Evolutionary conservation across 176 grass and related monocot species (phyloP).

Genomic region (Carex scoparia): DNA sequence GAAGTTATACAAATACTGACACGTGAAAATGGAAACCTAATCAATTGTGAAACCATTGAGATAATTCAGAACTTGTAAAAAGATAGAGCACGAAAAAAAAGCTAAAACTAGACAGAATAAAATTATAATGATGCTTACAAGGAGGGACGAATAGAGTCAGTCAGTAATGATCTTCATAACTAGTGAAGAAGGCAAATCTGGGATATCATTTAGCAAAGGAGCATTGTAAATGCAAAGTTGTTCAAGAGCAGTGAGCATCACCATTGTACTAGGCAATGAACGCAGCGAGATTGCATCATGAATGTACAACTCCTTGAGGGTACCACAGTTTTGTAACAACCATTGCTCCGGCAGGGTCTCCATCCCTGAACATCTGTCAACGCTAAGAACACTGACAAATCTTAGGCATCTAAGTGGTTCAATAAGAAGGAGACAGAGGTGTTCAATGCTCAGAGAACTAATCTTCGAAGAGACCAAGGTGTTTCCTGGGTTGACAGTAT

Average conservation of each 20-base stretch:
- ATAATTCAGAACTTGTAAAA: background rate
- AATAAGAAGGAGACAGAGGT: slow-evolving; percentile 17
- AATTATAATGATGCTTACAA: no score
- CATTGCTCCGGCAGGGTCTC: slow-evolving; percentile 30
- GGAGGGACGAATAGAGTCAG: no score
- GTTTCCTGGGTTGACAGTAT: background rate
- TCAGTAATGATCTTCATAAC: background rate
- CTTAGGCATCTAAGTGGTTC: slow-evolving; percentile 27
- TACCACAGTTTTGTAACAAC: slow-evolving; percentile 27
- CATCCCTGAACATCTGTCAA: background rate
- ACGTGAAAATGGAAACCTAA: background rate
- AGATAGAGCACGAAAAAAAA: background rate
- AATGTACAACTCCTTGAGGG: slow-evolving; percentile 1
- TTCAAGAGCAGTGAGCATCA: slow-evolving; percentile 12
- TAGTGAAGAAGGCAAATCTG: slow-evolving; percentile 25
- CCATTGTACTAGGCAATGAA: slow-evolving; percentile 9
- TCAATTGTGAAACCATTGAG: background rate
- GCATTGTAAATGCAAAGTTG: accelerated
- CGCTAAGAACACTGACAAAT: background rate
- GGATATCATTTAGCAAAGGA: slow-evolving; percentile 17
- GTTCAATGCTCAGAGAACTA: slow-evolving; percentile 10
- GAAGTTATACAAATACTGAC: background rate
- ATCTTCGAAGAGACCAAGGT: background rate
- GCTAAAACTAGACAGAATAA: background rate
- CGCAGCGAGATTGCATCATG: slow-evolving; percentile 1